Conservation (phyloP, 352 stramenopile species). For the Globisporangium cystogenes region DNA sequence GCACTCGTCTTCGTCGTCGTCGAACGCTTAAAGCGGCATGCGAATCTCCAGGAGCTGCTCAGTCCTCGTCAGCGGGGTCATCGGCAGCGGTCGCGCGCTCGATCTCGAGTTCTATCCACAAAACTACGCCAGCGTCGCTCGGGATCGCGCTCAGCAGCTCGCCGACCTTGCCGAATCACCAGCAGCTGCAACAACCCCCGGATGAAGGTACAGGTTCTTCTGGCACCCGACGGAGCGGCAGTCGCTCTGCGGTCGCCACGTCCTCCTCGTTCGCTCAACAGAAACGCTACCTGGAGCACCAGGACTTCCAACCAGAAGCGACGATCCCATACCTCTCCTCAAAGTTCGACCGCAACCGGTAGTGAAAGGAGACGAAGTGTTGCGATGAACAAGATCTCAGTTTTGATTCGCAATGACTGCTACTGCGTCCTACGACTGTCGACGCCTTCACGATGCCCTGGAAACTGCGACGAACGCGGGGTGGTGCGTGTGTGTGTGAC, state of each 20-base stretch:
- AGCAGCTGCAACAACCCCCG: not conserved
- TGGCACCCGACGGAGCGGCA: not conserved
- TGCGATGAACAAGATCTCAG: not conserved
- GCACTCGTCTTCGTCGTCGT: not conserved
- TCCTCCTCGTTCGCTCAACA: constrained; percentile 20
- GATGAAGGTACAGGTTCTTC: not conserved
- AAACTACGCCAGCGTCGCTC: constrained; percentile 6
- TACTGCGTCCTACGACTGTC: not conserved
- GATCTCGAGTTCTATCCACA: not conserved
- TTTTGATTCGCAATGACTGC: not conserved
- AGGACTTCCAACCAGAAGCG: constrained; percentile 21
- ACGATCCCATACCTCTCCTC: constrained; percentile 29
- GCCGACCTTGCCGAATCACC: not conserved
- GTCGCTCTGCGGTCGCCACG: not conserved
- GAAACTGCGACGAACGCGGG: too few species aligned
- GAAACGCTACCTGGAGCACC: constrained; percentile 33
- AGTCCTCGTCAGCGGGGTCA: not conserved
- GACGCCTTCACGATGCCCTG: not conserved
- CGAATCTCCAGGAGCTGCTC: not conserved
- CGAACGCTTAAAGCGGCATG: not conserved
- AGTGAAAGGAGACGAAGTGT: not conserved
- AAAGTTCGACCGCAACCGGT: constrained; percentile 13
- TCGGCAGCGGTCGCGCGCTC: not conserved
- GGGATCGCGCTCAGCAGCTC: not conserved
- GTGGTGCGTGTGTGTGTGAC: constrained; percentile 20